A percentile compares a stretch with the other conserved stretches of the same genome.
phyloP scores from a whole-genome alignment of 2,329 filamentous ascomycete genomes.

The Seiridium unicorne region DNA sequence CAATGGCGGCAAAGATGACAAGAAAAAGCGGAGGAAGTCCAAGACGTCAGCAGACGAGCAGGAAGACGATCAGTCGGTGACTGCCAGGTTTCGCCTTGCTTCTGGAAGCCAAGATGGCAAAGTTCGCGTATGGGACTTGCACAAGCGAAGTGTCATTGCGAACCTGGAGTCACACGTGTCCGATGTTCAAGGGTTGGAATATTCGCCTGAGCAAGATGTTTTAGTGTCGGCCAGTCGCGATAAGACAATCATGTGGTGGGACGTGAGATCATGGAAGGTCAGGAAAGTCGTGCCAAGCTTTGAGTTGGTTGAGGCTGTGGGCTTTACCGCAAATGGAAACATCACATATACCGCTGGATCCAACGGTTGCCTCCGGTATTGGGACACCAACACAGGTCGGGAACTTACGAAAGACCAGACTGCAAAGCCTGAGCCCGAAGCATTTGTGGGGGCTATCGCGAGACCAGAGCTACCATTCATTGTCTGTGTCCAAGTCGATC shows the following conservation, averaged over 20 bases:
- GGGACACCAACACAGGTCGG: slow-evolving; percentile 73
- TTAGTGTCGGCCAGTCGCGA: slow-evolving; percentile 86
- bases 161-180: slow-evolving; percentile 91
- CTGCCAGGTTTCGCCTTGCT: slow-evolving; percentile 72
- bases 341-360: slow-evolving; percentile 83
- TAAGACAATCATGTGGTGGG: slow-evolving; percentile 93
- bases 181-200: slow-evolving; percentile 85
- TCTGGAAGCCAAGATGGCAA: slow-evolving; percentile 95
- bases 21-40: slow-evolving; percentile 41
- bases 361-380: slow-evolving; percentile 78
- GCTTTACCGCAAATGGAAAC: slow-evolving; percentile 70
- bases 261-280: slow-evolving; percentile 79
- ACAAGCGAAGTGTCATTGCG: slow-evolving; percentile 75
- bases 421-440: slow-evolving; percentile 57
- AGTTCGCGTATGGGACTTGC: slow-evolving; percentile 85
- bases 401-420: slow-evolving; percentile 77
- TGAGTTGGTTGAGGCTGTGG: slow-evolving; percentile 81
- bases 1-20: slow-evolving; percentile 37
- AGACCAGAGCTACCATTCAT: slow-evolving; percentile 66
- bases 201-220: slow-evolving; percentile 69
- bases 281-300: slow-evolving; percentile 78
- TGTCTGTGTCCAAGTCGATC: slow-evolving; percentile 83
- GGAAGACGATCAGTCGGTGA: slow-evolving; percentile 35
- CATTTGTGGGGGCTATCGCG: slow-evolving; percentile 72
- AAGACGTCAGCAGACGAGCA: slow-evolving; percentile 39